These are phyloP conservation scores for Lactarius akahatsu DNA, from an alignment of 768 basidiomycete genomes.

Conservation along the genomic window DNA sequence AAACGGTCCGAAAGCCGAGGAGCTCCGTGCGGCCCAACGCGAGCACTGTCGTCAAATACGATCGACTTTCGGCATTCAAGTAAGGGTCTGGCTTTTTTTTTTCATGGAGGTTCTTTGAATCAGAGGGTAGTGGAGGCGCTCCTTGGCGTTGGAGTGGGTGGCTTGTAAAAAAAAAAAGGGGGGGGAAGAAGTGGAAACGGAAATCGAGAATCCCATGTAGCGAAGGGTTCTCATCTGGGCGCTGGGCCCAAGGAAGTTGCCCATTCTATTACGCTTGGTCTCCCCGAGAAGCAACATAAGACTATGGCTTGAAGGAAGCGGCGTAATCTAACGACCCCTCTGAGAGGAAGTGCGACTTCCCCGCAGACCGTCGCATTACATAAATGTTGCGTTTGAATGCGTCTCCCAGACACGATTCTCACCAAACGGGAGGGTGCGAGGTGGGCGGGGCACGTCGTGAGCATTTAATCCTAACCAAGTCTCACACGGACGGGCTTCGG, in stretches of 20 bases:
- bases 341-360: constrained; percentile 12
- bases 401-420: not conserved
- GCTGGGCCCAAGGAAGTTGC: not conserved
- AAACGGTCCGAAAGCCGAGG: constrained; percentile 18
- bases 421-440: not conserved
- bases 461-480: not conserved
- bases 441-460: not conserved
- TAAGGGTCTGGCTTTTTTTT: not conserved
- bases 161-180: not conserved
- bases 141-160: constrained; percentile 8
- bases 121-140: not conserved
- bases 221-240: not conserved
- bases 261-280: constrained; percentile 4
- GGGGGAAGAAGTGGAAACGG: not conserved
- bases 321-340: not conserved
- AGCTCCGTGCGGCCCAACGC: not conserved
- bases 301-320: constrained; percentile 3
- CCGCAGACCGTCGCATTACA: constrained; percentile 12
- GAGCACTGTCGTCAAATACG: not conserved
- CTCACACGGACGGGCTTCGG: constrained; percentile 12
- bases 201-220: not conserved
- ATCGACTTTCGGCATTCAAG: constrained; percentile 16
- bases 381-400: constrained; percentile 10
- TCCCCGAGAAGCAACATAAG: constrained; percentile 3
- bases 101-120: not conserved